Conservation (phyloP, 1,284 basidiomycete genomes). For the Mycena sp. region DNA sequence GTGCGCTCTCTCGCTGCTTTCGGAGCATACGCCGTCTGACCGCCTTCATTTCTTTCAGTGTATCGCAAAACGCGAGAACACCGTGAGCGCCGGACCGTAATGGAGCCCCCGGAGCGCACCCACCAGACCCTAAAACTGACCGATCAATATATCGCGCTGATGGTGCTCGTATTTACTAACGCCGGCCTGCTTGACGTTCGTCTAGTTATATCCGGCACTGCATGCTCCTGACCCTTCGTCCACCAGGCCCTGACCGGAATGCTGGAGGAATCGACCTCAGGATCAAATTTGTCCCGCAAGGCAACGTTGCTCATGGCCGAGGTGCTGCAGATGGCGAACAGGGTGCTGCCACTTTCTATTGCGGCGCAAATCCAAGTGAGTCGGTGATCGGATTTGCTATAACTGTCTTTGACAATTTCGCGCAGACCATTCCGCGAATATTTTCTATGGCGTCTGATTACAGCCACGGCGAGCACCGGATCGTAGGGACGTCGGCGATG, state of each 20-base stretch:
- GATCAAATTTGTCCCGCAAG: slow-evolving; percentile 80
- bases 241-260: slow-evolving; percentile 83
- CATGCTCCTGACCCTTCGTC: background rate
- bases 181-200: slow-evolving; percentile 88
- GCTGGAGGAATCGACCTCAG: slow-evolving; percentile 80
- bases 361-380: slow-evolving; percentile 86
- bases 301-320: slow-evolving; percentile 95
- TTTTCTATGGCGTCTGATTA: slow-evolving; percentile 89
- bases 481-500: slow-evolving; percentile 86
- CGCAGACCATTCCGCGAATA: slow-evolving; percentile 85
- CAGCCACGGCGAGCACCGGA: slow-evolving; percentile 73
- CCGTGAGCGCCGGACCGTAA: slow-evolving; percentile 39
- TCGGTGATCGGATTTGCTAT: background rate
- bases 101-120: slow-evolving; percentile 53
- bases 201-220: background rate
- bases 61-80: slow-evolving; percentile 67
- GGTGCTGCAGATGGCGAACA: slow-evolving; percentile 88
- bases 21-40: background rate
- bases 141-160: slow-evolving; percentile 93
- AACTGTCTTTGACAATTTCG: slow-evolving; percentile 7
- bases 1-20: slow-evolving; percentile 53
- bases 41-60: slow-evolving; percentile 58
- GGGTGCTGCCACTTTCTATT: slow-evolving; percentile 85
- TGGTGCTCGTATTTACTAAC: slow-evolving; percentile 88
- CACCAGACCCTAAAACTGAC: slow-evolving; percentile 81